These are phyloP conservation scores for Penicillium canariense DNA, from an alignment of 495 filamentous ascomycete genomes.

Conservation along the genomic window DNA sequence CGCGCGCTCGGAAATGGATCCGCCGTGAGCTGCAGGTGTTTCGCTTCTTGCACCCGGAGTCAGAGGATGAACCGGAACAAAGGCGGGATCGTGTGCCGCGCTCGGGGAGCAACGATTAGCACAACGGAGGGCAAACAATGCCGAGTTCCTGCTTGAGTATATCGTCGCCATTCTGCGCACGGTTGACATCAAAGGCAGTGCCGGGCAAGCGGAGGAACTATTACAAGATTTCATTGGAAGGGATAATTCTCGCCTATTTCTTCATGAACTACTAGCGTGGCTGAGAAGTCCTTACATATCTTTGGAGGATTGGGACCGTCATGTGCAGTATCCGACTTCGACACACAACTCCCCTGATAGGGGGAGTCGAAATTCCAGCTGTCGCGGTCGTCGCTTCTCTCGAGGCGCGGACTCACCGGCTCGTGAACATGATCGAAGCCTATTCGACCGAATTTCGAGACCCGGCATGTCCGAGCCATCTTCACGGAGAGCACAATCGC, in stretches of 20 bases:
- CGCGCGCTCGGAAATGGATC: constrained; percentile 83
- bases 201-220: constrained; percentile 84
- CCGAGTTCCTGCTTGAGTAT: constrained; percentile 89
- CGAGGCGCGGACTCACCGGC: constrained; percentile 20
- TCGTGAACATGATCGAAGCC: constrained; percentile 17
- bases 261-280: constrained; percentile 82
- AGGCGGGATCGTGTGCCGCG: constrained; percentile 22
- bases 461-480: constrained; percentile 1
- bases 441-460: constrained; percentile 29
- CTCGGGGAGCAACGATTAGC: constrained; percentile 37
- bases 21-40: constrained; percentile 88
- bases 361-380: not conserved
- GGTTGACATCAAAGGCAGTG: constrained; percentile 82
- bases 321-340: constrained; percentile 64
- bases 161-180: constrained; percentile 85
- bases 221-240: constrained; percentile 82
- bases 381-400: not conserved
- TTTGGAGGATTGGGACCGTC: constrained; percentile 74
- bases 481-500: not conserved
- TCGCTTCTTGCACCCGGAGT: constrained; percentile 59
- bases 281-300: constrained; percentile 71
- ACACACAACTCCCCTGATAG: not conserved
- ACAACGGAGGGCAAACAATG: constrained; percentile 63
- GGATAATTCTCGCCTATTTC: constrained; percentile 72
- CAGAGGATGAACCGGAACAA: constrained; percentile 20